These are phyloP conservation scores for Stephania japonica DNA, from an alignment of 164 flowering plant species.

Conservation along the genomic window DNA sequence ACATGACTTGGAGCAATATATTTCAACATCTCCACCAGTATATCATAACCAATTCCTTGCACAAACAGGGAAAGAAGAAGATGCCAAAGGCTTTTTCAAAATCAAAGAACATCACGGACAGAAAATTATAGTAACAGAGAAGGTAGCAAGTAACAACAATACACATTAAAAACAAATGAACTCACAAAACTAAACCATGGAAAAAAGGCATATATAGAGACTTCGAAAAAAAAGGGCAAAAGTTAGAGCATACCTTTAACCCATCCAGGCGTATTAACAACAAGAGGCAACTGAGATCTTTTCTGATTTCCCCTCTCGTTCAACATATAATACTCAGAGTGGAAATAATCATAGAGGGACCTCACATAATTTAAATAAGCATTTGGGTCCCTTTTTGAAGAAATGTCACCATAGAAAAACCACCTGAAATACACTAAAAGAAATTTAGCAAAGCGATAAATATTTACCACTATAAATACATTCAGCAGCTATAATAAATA, in stretches of 20 bases:
- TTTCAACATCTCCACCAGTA: constrained; percentile 67
- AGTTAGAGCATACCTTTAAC: constrained; percentile 59
- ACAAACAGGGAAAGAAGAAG: constrained; percentile 12
- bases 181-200: neutral
- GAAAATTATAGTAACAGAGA: neutral
- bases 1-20: constrained; percentile 77
- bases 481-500: neutral
- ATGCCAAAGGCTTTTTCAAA: neutral
- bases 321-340: constrained; percentile 23
- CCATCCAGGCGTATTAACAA: constrained; percentile 95
- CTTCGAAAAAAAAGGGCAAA: neutral
- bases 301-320: constrained; percentile 23
- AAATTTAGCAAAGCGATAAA: constrained; percentile 6
- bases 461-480: neutral
- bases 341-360: constrained; percentile 62
- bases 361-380: constrained; percentile 44
- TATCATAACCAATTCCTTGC: constrained; percentile 78
- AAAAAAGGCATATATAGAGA: neutral
- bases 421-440: constrained; percentile 39
- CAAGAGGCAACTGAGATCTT: constrained; percentile 54
- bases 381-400: constrained; percentile 79
- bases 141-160: neutral
- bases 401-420: constrained; percentile 79
- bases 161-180: neutral
- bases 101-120: neutral